These are phyloP conservation scores for Cryphonectria nitschkei DNA, from an alignment of 2,329 filamentous ascomycete genomes.

Conservation along the genomic window DNA sequence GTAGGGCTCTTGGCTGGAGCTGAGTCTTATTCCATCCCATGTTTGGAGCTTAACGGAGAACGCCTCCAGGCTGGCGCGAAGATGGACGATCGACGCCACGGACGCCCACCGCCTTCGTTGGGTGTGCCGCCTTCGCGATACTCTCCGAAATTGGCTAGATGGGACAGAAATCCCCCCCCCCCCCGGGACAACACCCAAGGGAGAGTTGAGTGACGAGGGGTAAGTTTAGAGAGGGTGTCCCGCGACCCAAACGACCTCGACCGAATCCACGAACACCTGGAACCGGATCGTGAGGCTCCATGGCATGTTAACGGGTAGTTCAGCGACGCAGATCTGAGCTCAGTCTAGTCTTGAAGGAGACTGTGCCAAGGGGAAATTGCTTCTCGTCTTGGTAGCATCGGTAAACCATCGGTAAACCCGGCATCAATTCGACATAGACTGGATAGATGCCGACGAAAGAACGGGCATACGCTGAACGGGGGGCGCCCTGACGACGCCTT, in stretches of 20 bases:
- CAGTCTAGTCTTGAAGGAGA: not conserved
- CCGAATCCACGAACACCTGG: not conserved
- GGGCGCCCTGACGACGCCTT: not conserved
- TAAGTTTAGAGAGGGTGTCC: not conserved
- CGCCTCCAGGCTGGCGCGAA: not conserved
- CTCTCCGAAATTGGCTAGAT: not conserved
- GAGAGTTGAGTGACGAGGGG: not conserved
- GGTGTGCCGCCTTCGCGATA: slow-evolving; percentile 1
- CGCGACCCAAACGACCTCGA: not conserved
- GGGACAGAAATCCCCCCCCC: not conserved
- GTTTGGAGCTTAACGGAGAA: not conserved
- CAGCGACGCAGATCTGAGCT: not conserved
- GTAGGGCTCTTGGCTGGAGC: not conserved
- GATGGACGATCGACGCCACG: not conserved
- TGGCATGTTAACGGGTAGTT: not conserved
- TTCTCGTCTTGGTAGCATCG: not conserved
- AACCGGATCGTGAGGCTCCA: not conserved
- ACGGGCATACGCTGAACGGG: not conserved
- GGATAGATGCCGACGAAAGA: not conserved
- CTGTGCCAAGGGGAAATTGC: not conserved
- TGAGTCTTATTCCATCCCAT: not conserved
- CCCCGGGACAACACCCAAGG: not conserved
- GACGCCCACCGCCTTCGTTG: not conserved
- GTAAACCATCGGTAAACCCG: not conserved
- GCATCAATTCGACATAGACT: not conserved